A percentile compares a stretch with the other conserved stretches of the same genome.
phyloP scores from a whole-genome alignment of 1,139 yeast genomes.

The Zygosaccharomyces sapae region DNA sequence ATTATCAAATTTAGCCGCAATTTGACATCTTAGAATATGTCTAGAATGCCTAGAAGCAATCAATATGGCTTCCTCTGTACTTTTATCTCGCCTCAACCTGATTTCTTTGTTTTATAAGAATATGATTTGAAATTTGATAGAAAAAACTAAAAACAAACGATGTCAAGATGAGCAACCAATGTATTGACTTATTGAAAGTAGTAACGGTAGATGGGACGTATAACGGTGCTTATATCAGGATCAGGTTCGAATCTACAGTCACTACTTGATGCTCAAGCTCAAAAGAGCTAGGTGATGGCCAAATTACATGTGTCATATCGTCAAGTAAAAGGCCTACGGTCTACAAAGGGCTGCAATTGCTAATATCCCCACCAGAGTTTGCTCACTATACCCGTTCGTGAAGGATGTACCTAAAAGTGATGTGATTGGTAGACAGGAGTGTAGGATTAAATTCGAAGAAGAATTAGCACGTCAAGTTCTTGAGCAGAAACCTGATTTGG shows the following conservation, averaged over 20 bases:
- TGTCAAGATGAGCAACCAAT: conserved; percentile 1
- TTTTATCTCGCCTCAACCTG: not conserved
- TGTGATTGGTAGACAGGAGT: conserved; percentile 51
- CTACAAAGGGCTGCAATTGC: conserved; percentile 69
- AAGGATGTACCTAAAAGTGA: conserved; percentile 62
- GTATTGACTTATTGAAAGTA: not conserved
- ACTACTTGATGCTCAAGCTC: conserved; percentile 66
- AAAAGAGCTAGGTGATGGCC: conserved; percentile 49
- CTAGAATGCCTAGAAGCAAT: not conserved
- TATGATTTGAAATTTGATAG: conserved; percentile 1
- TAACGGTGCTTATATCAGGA: conserved; percentile 86
- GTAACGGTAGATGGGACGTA: conserved; percentile 32
- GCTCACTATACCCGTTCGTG: conserved; percentile 70
- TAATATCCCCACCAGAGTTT: conserved; percentile 63
- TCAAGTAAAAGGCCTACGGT: conserved; percentile 83
- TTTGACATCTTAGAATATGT: not conserved
- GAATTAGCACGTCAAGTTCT: conserved; percentile 72
- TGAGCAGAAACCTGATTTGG: conserved; percentile 63
- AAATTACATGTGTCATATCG: conserved; percentile 61
- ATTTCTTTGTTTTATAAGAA: not conserved
- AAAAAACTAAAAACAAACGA: no score
- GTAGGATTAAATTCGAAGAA: conserved; percentile 66
- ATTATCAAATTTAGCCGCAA: no score
- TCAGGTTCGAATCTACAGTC: conserved; percentile 94
- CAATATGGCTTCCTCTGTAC: not conserved